Base-by-base conservation (phyloP, 192 early-diverging fungal genomes). In the Dissophora ornata region DNA sequence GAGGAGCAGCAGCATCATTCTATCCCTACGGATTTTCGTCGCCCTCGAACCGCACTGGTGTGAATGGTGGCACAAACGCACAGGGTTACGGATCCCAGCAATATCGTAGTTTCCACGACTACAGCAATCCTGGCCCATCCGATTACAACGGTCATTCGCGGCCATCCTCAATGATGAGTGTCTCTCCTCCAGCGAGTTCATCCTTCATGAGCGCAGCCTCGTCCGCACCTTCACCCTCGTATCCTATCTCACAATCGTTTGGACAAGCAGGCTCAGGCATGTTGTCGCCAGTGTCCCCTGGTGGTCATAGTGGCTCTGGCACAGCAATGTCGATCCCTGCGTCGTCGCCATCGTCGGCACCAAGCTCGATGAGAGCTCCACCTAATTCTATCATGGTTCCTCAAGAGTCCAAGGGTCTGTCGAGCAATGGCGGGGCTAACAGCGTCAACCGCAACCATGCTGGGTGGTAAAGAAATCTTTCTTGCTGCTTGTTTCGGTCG, bases 201-300 rank as follows among this genome's bases (percentile, higher is more conserved):
- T 75, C 71, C 15, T 75, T 75, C 49, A 54, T 75, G 56, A 40
- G 51, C 11, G 49, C 71, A 16, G 32, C 60, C 3, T 53, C 71
- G 13, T 61, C 71, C 0, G 28, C 63, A 18, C 49, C 62, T 1
- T 66, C 70, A 19, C 42, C 46, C 15, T 50, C 71, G 9, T 75
- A 75, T 41, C 45, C 71, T 2, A 60, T 75, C 3, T 53, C 71
- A 3, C 71, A 65, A n/a, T 75, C 71, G n/a, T 75, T 64, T 65
- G 70, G 70, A 2, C 62, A 42, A 34, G 51, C 57, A 0, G 38
- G 57, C 6, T 67, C 71, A 8, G 63, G 71, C 13, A 66, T 75
- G 71, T 44, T 75, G 0, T 75, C 71, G 4, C 71, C 71, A 9
- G 63, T 75, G 25, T 75, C 71, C 24, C 71, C 71, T 24, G 62